A percentile compares a stretch with the other conserved stretches of the same genome.
These are phyloP conservation scores for Boletellus dicymbophilus DNA, from an alignment of 1,284 basidiomycete species.

Conservation along the genomic window DNA sequence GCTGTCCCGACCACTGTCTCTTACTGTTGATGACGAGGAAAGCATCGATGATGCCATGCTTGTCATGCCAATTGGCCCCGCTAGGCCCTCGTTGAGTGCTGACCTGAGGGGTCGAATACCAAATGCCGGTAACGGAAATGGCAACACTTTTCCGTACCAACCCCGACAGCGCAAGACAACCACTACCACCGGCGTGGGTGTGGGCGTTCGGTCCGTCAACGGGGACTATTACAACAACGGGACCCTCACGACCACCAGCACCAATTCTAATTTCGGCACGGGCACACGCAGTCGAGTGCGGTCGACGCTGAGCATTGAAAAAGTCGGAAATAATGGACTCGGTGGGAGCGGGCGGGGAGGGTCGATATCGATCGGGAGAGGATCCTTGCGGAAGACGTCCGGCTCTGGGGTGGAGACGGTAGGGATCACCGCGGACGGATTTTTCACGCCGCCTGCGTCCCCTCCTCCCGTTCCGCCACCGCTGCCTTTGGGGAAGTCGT, in stretches of 20 bases:
- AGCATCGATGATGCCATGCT: constrained; percentile 74
- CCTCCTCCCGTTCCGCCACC: constrained; percentile 33
- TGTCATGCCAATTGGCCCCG: constrained; percentile 69
- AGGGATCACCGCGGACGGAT: constrained; percentile 71
- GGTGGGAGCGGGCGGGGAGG: constrained; percentile 49
- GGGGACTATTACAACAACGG: constrained; percentile 28
- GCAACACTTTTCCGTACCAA: constrained; percentile 33
- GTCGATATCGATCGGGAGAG: constrained; percentile 63
- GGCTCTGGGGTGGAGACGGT: constrained; percentile 72
- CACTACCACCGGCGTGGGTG: constrained; percentile 26
- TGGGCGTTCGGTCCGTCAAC: constrained; percentile 31
- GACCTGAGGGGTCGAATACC: constrained; percentile 9
- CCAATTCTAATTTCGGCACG: constrained; percentile 20
- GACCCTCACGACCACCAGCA: too few species aligned
- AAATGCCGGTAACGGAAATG: constrained; percentile 10
- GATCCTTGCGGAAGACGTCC: constrained; percentile 59
- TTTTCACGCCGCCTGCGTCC: constrained; percentile 60
- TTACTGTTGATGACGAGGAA: constrained; percentile 56
- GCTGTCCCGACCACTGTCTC: constrained; percentile 19
- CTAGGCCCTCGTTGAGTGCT: constrained; percentile 11
- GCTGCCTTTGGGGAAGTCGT: not conserved
- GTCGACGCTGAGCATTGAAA: constrained; percentile 65
- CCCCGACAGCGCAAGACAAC: constrained; percentile 40
- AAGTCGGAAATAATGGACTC: constrained; percentile 31
- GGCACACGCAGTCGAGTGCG: constrained; percentile 43